These are phyloP conservation scores for Apiospora hydei DNA, from an alignment of 2,329 filamentous ascomycete genomes.

Conservation along the genomic window DNA sequence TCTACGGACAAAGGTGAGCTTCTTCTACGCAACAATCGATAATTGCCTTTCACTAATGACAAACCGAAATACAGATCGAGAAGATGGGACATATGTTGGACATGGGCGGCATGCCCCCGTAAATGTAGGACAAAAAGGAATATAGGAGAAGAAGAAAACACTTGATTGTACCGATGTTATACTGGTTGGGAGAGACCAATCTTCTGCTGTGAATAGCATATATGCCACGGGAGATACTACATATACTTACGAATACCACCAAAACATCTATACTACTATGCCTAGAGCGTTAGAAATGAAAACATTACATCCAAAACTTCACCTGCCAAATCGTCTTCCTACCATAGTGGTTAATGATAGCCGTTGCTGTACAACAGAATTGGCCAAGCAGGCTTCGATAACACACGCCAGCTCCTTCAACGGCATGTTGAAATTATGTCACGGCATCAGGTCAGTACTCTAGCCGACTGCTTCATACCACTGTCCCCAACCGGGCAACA, in stretches of 20 bases:
- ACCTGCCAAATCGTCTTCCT: no score
- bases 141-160: neutral
- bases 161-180: neutral
- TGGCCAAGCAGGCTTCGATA: neutral
- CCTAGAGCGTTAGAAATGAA: neutral
- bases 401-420: neutral
- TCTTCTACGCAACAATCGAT: neutral
- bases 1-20: slow-evolving; percentile 86
- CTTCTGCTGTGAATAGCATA: neutral
- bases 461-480: no score
- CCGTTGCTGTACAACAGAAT: no score
- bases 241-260: slow-evolving; percentile 5
- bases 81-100: slow-evolving; percentile 87
- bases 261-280: neutral
- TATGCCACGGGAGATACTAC: neutral
- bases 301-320: neutral
- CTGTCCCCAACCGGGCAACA: no score
- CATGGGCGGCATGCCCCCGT: slow-evolving; percentile 49
- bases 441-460: no score
- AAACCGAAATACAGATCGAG: slow-evolving; percentile 65
- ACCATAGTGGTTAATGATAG: neutral
- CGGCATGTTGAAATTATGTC: no score
- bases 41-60: slow-evolving; percentile 19
- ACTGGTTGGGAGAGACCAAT: neutral
- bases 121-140: neutral